Percentiles rank a stretch among this genome's conserved stretches.
phyloP scores from a whole-genome alignment of 768 basidiomycete genomes.

The Mycena capillaripes region DNA sequence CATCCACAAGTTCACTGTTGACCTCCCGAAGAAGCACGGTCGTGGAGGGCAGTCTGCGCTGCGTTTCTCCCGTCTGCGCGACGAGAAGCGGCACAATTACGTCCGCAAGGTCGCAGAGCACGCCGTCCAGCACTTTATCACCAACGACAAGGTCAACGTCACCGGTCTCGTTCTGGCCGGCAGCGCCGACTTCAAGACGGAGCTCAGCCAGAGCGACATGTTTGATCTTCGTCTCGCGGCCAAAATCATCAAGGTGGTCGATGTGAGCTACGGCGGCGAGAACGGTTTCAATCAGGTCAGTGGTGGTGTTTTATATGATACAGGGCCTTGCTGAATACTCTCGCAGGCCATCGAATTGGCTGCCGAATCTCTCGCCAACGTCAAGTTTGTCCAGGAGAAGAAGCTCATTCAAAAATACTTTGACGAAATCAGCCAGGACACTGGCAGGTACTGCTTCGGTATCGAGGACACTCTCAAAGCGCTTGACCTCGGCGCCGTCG shows the following conservation, averaged over 20 bases:
- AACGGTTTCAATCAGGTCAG: conserved; percentile 98
- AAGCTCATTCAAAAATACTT: conserved; percentile 98
- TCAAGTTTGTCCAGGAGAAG: conserved; percentile 99
- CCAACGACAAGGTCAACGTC: conserved; percentile 98
- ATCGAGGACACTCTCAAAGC: conserved; percentile 97
- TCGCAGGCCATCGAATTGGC: conserved; percentile 94
- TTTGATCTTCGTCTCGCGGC: conserved; percentile 90
- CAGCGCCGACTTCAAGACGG: conserved; percentile 98
- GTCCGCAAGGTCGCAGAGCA: conserved; percentile 98
- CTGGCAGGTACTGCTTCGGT: conserved; percentile 97
- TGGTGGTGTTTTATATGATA: neutral
- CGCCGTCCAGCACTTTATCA: conserved; percentile 98
- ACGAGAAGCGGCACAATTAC: conserved; percentile 99
- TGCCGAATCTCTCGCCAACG: conserved; percentile 95
- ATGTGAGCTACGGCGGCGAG: conserved; percentile 98
- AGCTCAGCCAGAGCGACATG: conserved; percentile 96
- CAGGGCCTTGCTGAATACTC: neutral
- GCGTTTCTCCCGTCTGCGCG: conserved; percentile 99
- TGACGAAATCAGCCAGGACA: conserved; percentile 98
- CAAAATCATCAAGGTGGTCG: conserved; percentile 98
- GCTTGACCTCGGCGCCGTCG: conserved; percentile 95
- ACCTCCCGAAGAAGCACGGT: conserved; percentile 99
- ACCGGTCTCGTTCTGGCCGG: conserved; percentile 96
- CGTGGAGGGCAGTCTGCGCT: conserved; percentile 99
- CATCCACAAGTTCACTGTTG: conserved; percentile 98